A percentile compares a stretch with the other conserved stretches of the same genome.
Conservation (phyloP, 257 asterid genomes). For the Ajuga chamaepitys region DNA sequence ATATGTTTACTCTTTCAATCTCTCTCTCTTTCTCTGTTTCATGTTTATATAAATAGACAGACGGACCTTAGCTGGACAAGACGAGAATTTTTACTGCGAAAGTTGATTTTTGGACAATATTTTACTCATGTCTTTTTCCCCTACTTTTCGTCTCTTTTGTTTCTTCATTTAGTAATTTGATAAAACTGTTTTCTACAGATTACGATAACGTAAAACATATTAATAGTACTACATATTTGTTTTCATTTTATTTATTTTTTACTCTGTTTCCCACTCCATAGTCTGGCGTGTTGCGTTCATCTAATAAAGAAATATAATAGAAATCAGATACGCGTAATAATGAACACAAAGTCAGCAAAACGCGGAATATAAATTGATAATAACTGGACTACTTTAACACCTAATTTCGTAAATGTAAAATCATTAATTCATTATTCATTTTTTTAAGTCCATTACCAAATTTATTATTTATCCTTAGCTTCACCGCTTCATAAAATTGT, state of each 20-base stretch:
- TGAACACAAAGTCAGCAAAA: neutral
- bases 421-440: no score
- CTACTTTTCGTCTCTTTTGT: neutral
- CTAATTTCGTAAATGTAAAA: no score
- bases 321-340: neutral
- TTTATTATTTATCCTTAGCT: no score
- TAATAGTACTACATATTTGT: no score
- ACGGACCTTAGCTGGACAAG: slow-evolving; percentile 18
- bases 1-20: neutral
- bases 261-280: no score
- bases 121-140: slow-evolving; percentile 19
- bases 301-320: no score
- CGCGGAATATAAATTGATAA: neutral
- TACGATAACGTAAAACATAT: no score
- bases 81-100: neutral
- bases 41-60: slow-evolving; percentile 19
- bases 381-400: neutral
- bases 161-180: neutral
- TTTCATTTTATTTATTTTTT: no score
- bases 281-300: no score
- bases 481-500: no score
- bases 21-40: neutral
- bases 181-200: no score
- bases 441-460: no score
- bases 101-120: slow-evolving; percentile 8